Percentiles rank a stretch among this genome's conserved stretches.
Evolutionary conservation across 176 grass and related monocot species (phyloP).

Genomic region (Alopecurus myosuroides): DNA sequence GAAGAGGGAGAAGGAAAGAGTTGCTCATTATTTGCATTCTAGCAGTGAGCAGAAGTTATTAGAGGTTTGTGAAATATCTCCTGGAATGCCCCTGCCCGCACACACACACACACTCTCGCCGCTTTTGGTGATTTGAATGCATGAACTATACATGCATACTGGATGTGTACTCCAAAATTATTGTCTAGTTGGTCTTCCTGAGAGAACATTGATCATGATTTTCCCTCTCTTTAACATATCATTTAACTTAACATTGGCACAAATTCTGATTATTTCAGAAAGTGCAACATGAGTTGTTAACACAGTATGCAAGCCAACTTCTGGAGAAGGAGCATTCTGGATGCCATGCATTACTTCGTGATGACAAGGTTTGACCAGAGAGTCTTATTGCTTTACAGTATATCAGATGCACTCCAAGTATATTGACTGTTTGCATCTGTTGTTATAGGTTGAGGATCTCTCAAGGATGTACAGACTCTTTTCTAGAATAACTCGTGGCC

Average conservation of each 20-base stretch:
- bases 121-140: neutral
- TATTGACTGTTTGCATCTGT: conserved; percentile 15
- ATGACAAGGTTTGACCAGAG: conserved; percentile 67
- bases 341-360: conserved; percentile 64
- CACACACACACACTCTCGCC: neutral
- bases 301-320: conserved; percentile 69
- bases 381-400: neutral
- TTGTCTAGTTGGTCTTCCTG: conserved; percentile 1
- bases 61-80: conserved; percentile 52
- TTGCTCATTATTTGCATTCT: conserved; percentile 87
- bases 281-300: conserved; percentile 85
- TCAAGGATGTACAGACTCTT: conserved; percentile 95
- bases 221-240: neutral
- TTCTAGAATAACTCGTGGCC: conserved; percentile 71
- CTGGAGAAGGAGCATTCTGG: conserved; percentile 94
- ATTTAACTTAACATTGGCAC: neutral
- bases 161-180: neutral
- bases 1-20: conserved; percentile 84
- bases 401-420: neutral
- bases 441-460: conserved; percentile 65
- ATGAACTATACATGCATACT: neutral
- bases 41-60: conserved; percentile 83
- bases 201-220: neutral
- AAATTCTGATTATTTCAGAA: conserved; percentile 43
- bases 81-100: neutral